Evolutionary conservation across 192 early-diverging fungal species (phyloP).

Genomic region (Backusella morwellensis): DNA sequence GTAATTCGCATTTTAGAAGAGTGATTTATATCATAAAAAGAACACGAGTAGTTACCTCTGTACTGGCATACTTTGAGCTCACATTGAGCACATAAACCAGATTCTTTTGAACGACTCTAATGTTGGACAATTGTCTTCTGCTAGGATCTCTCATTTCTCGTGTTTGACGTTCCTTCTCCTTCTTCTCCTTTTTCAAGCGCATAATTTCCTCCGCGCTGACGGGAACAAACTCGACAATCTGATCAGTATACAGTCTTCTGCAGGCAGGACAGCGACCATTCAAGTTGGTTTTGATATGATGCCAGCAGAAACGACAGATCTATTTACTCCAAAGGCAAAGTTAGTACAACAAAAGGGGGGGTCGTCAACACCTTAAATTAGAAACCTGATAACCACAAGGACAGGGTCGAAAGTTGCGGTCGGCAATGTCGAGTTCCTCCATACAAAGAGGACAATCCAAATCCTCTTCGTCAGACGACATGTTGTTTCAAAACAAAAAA

Average conservation of each 20-base stretch:
- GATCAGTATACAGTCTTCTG: slow-evolving; percentile 85
- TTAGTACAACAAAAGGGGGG: not conserved
- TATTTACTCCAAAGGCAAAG: slow-evolving; percentile 34
- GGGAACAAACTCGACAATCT: slow-evolving; percentile 83
- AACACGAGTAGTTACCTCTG: slow-evolving; percentile 64
- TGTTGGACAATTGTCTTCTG: slow-evolving; percentile 77
- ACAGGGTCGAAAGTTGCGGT: slow-evolving; percentile 96
- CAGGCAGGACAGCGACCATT: slow-evolving; percentile 97
- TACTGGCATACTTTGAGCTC: slow-evolving; percentile 76
- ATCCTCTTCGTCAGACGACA: slow-evolving; percentile 81
- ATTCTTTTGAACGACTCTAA: slow-evolving; percentile 95
- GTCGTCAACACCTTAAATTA: not conserved
- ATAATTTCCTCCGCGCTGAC: slow-evolving; percentile 88
- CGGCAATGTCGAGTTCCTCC: slow-evolving; percentile 97
- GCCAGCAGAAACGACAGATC: slow-evolving; percentile 99
- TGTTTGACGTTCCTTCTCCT: slow-evolving; percentile 83
- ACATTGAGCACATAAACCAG: slow-evolving; percentile 95
- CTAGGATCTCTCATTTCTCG: slow-evolving; percentile 81
- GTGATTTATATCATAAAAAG: slow-evolving; percentile 17
- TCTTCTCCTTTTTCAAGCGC: slow-evolving; percentile 74
- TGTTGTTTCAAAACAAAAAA: slow-evolving; percentile 14
- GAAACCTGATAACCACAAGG: slow-evolving; percentile 96
- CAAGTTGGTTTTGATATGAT: slow-evolving; percentile 93
- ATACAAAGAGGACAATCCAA: slow-evolving; percentile 97
- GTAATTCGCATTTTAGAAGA: slow-evolving; percentile 49